phyloP scores from a whole-genome alignment of 768 basidiomycete species.

The Leccinum incarnatum region DNA sequence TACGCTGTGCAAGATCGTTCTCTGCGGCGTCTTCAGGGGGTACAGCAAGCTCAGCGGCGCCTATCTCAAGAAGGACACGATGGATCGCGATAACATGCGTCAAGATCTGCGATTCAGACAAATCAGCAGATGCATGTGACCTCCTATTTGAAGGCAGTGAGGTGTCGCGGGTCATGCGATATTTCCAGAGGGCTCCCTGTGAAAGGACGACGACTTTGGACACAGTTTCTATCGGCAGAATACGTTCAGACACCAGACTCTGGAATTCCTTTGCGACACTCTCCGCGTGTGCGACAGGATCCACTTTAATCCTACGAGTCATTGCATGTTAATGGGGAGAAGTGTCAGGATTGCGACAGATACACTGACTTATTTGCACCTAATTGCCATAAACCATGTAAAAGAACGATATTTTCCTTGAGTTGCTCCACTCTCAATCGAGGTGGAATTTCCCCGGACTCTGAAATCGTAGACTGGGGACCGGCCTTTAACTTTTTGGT shows the following conservation, averaged over 20 bases:
- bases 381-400: constrained; percentile 73
- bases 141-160: constrained; percentile 29
- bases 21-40: constrained; percentile 53
- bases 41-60: constrained; percentile 55
- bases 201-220: constrained; percentile 69
- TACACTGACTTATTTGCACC: constrained; percentile 53
- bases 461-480: constrained; percentile 28
- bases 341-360: background rate
- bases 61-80: constrained; percentile 62
- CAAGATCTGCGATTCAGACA: constrained; percentile 61
- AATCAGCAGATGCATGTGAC: constrained; percentile 20
- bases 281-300: constrained; percentile 46
- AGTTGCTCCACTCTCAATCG: constrained; percentile 58
- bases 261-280: constrained; percentile 56
- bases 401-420: constrained; percentile 68
- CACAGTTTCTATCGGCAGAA: constrained; percentile 74
- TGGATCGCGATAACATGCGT: constrained; percentile 67
- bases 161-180: constrained; percentile 66
- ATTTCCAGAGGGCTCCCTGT: constrained; percentile 82
- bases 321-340: constrained; percentile 3
- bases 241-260: constrained; percentile 60
- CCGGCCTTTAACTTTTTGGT: constrained; percentile 43
- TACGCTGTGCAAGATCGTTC: constrained; percentile 70
- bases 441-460: constrained; percentile 40
- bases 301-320: constrained; percentile 36